A percentile compares a stretch with the other conserved stretches of the same genome.
phyloP scores from a whole-genome alignment of 2,329 filamentous ascomycete genomes.

The Neonectria magnoliae region DNA sequence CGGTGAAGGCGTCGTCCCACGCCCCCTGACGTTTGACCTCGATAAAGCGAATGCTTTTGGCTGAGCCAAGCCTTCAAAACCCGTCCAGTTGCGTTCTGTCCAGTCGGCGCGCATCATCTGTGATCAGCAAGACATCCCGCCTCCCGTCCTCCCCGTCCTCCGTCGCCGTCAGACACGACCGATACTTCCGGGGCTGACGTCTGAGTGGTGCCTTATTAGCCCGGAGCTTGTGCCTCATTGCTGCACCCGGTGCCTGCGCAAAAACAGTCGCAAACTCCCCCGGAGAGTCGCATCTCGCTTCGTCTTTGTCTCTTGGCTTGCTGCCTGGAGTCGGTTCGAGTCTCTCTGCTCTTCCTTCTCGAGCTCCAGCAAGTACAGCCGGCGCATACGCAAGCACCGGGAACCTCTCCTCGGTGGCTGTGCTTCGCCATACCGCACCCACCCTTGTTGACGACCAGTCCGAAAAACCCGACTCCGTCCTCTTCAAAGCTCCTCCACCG shows the following conservation, averaged over 20 bases:
- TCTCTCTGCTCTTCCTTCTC: conserved; percentile 13
- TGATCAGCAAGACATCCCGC: conserved; percentile 28
- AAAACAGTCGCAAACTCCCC: not conserved
- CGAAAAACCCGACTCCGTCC: conserved; percentile 23
- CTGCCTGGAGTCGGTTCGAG: conserved; percentile 20
- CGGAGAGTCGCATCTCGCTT: conserved; percentile 2
- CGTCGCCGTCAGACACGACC: conserved; percentile 32
- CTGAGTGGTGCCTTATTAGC: conserved; percentile 24
- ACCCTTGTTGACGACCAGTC: conserved; percentile 22
- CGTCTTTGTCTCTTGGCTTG: conserved; percentile 17
- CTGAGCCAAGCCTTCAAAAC: conserved; percentile 21
- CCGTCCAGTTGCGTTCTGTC: conserved; percentile 5
- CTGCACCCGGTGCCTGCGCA: not conserved
- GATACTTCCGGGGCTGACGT: conserved; percentile 40
- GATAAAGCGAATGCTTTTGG: conserved; percentile 28
- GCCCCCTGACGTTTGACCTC: conserved; percentile 36
- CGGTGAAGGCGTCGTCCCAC: conserved; percentile 28
- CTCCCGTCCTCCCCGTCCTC: conserved; percentile 14
- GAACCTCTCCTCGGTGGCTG: conserved; percentile 23
- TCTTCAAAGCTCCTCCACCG: conserved; percentile 29
- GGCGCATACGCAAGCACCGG: conserved; percentile 22
- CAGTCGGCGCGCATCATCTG: conserved; percentile 31
- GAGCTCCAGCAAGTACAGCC: conserved; percentile 24
- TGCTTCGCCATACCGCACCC: conserved; percentile 25
- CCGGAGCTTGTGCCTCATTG: conserved; percentile 24